Evolutionary conservation across 768 basidiomycete species (phyloP).

Genomic region (Termitomyces sp.): DNA sequence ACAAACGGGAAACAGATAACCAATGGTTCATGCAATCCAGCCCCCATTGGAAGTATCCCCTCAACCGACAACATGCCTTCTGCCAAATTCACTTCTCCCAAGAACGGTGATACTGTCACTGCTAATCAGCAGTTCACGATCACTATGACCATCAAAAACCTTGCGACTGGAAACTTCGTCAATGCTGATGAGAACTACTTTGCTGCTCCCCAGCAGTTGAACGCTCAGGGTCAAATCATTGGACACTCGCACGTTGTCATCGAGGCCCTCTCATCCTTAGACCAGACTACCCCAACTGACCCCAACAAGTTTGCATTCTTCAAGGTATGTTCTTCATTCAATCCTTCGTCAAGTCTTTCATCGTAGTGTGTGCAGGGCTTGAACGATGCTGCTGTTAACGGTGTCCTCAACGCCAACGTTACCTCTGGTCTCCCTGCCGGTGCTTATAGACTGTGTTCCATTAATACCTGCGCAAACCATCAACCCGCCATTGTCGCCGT

Average conservation of each 20-base stretch:
- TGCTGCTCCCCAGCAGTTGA: slow-evolving; percentile 46
- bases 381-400: slow-evolving; percentile 37
- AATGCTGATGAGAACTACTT: slow-evolving; percentile 43
- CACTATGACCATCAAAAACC: slow-evolving; percentile 31
- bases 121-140: slow-evolving; percentile 42
- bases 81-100: slow-evolving; percentile 35
- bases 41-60: slow-evolving; percentile 47
- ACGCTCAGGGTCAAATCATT: slow-evolving; percentile 37
- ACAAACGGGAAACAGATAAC: slow-evolving; percentile 47
- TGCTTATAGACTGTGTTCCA: slow-evolving; percentile 52
- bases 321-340: slow-evolving; percentile 21
- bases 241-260: slow-evolving; percentile 53
- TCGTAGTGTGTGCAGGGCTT: slow-evolving; percentile 47
- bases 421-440: slow-evolving; percentile 51
- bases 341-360: background rate
- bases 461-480: slow-evolving; percentile 54
- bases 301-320: slow-evolving; percentile 49
- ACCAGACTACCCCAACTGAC: slow-evolving; percentile 36
- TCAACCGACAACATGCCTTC: slow-evolving; percentile 37
- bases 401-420: slow-evolving; percentile 45
- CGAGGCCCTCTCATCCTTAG: slow-evolving; percentile 34
- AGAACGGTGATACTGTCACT: slow-evolving; percentile 33
- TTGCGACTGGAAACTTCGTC: slow-evolving; percentile 44
- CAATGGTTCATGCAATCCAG: slow-evolving; percentile 50
- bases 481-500: slow-evolving; percentile 52